These are phyloP conservation scores for Thelonectria blattea DNA, from an alignment of 2,329 filamentous ascomycete genomes.

Conservation along the genomic window DNA sequence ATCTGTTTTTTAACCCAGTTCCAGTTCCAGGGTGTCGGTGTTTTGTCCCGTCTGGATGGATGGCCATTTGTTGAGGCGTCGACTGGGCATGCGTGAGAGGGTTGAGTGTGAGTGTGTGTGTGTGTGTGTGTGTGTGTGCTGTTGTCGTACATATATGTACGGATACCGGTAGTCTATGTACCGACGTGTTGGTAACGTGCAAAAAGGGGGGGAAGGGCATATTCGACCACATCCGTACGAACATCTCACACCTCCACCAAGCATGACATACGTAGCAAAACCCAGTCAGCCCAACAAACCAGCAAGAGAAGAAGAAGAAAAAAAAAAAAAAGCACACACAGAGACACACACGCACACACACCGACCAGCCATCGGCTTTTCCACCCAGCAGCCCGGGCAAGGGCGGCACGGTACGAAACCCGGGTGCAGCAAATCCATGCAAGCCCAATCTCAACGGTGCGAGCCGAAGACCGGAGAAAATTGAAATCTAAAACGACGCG, in stretches of 20 bases:
- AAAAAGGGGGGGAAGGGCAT: neutral
- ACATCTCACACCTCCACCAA: neutral
- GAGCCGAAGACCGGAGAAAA: conserved; percentile 45
- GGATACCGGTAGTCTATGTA: neutral
- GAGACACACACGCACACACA: no score
- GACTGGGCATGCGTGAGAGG: no score
- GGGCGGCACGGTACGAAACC: conserved; percentile 18
- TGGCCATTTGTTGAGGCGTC: no score
- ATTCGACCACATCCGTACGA: neutral
- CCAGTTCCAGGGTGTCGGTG: conserved; percentile 6
- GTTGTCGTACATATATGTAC: neutral
- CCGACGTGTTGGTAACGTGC: neutral
- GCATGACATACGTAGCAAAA: neutral
- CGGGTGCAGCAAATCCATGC: conserved; percentile 31
- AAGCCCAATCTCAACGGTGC: conserved; percentile 44
- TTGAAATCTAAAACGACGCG: conserved; percentile 39
- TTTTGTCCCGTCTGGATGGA: neutral
- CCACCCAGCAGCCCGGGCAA: conserved; percentile 11
- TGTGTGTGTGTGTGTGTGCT: neutral
- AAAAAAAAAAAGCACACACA: no score
- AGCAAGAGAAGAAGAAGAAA: neutral
- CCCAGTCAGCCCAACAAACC: neutral
- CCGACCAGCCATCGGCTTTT: no score
- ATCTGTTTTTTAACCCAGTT: neutral
- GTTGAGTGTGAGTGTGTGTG: no score